Base-by-base conservation (phyloP, 176 grass and related monocot species). In the Poa pratensis region DNA sequence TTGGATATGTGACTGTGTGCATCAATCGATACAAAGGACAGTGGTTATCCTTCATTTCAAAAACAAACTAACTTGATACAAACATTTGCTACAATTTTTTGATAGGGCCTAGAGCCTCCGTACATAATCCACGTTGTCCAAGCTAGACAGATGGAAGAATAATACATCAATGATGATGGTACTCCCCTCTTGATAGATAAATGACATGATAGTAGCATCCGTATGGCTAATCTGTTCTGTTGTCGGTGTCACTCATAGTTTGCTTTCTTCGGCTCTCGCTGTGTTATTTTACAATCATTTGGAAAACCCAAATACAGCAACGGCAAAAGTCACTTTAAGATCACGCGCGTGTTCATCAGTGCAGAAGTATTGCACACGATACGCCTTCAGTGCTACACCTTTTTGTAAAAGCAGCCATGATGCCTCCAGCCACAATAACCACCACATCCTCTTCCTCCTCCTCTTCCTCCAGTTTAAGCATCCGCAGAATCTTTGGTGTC, bases 391-490 rank as follows among this genome's bases (percentile, higher is more conserved):
- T 26, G 58, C 39, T 24, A 46, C 40, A 72, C 34, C 57, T 61
- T 78, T 26, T 17, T 32, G 39, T 3, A 78, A 78, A 78, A 78
- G 76, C 23, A 26, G 55, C 3, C 0, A 78, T 27, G 55, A 78
- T 78, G 35, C n/a, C 34, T 61, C 55, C 55, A 78, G 20, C 55
- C 74, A 57, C 51, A 20, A 37, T 57, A 57, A 77, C 52, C 76
- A 45, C 55, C 34, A 3, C 13, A 12, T 20, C 54, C 40, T 18
- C 39, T 17, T 32, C 62, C 27, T 32, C n/a, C 1, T 61, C 3
- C 5, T 55, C 54, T 78, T 78, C 54, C 75, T 60, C 75, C 75
- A 17, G 3, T 10, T 15, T 35, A 61, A 78, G 76, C 76, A 61
- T 61, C 55, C 57, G 30, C 43, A 42, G 12, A 78, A 78, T 15